Evolutionary conservation across 2,329 filamentous ascomycete species (phyloP).

Genomic region (Septoria petroselini): DNA sequence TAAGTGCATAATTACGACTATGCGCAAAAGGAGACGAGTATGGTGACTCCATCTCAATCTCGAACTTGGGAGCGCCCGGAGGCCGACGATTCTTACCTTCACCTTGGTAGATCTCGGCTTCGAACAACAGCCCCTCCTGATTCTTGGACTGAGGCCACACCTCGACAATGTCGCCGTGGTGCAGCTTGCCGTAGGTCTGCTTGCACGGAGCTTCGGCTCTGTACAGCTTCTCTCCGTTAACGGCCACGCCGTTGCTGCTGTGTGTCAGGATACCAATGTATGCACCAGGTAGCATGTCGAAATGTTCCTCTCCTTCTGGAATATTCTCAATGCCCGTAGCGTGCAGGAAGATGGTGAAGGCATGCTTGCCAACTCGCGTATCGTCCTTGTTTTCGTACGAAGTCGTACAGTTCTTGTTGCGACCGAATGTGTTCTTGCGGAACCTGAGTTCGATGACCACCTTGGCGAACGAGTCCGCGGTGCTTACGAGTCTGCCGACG

Average conservation of each 20-base stretch:
- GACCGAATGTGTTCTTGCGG: conserved; percentile 73
- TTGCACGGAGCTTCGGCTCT: conserved; percentile 52
- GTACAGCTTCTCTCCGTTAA: conserved; percentile 70
- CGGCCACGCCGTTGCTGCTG: conserved; percentile 67
- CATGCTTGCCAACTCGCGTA: conserved; percentile 73
- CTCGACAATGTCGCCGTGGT: conserved; percentile 72
- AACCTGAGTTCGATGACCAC: conserved; percentile 65
- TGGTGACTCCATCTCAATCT: conserved; percentile 17
- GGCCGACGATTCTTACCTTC: conserved; percentile 16
- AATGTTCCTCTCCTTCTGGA: conserved; percentile 52
- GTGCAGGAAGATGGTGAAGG: conserved; percentile 74
- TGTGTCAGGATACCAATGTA: conserved; percentile 76
- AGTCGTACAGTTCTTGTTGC: conserved; percentile 65
- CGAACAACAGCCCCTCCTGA: conserved; percentile 14
- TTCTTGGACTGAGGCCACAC: conserved; percentile 56
- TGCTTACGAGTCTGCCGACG: conserved; percentile 62
- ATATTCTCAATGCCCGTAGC: conserved; percentile 63
- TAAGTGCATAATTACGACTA: neutral
- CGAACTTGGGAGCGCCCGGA: conserved; percentile 13
- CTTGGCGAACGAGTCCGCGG: conserved; percentile 62
- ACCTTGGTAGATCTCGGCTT: conserved; percentile 17
- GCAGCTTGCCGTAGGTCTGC: conserved; percentile 62
- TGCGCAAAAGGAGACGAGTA: conserved; percentile 7
- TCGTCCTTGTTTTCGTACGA: conserved; percentile 63
- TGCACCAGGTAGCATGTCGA: conserved; percentile 52